These are phyloP conservation scores for Nicotiana otophora DNA, from an alignment of 257 asterid genomes.

Conservation along the genomic window DNA sequence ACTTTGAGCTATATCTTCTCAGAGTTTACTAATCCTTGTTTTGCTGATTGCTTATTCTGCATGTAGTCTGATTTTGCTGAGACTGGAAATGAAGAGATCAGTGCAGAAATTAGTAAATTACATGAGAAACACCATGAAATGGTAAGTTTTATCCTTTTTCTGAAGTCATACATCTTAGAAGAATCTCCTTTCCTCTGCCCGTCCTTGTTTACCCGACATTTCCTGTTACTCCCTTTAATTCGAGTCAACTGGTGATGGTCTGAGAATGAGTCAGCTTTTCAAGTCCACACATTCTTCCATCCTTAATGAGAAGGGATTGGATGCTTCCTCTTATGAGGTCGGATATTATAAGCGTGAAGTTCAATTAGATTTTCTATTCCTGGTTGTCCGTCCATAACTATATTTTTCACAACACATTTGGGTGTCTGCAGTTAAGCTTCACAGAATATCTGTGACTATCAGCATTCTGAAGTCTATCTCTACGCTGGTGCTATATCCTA, in stretches of 20 bases:
- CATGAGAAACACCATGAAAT: conserved; percentile 58
- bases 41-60: conserved; percentile 20
- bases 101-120: conserved; percentile 46
- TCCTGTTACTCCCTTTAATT: not conserved
- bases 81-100: conserved; percentile 58
- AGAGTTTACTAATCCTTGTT: conserved; percentile 4
- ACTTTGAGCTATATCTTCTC: conserved; percentile 15
- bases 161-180: conserved; percentile 12
- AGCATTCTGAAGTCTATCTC: not conserved
- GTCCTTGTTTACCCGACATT: not conserved
- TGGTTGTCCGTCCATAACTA: not conserved
- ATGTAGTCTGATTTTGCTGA: conserved; percentile 45
- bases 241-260: not conserved
- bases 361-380: not conserved
- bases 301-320: conserved; percentile 1
- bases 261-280: not conserved
- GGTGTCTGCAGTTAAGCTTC: not conserved
- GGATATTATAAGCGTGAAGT: not conserved
- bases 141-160: conserved; percentile 36
- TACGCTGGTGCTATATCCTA: not conserved
- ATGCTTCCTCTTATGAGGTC: not conserved
- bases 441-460: not conserved
- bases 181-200: not conserved
- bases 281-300: not conserved
- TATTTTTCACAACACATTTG: not conserved